Evolutionary conservation across 495 filamentous ascomycete genomes (phyloP).

Genomic region (Apiosordaria backusii): DNA sequence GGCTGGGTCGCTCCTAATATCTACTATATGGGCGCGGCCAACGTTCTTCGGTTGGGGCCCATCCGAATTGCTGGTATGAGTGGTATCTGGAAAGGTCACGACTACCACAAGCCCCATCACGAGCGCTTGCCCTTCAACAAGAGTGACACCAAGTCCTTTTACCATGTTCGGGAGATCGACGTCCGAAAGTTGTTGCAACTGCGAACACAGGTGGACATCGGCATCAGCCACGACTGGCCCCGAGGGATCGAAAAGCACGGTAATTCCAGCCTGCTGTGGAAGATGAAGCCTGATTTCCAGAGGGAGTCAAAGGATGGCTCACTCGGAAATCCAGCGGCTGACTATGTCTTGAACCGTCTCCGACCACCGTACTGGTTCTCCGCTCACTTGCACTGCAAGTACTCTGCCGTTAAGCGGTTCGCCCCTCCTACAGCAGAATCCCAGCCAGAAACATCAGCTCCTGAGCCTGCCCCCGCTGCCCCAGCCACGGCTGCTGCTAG

Average conservation of each 20-base stretch:
- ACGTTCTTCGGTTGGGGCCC: slow-evolving; percentile 75
- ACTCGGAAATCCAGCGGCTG: slow-evolving; percentile 74
- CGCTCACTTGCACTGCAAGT: slow-evolving; percentile 88
- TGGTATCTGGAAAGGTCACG: slow-evolving; percentile 86
- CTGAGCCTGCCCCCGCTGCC: slow-evolving; percentile 8
- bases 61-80: slow-evolving; percentile 86
- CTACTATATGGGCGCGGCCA: slow-evolving; percentile 91
- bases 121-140: slow-evolving; percentile 82
- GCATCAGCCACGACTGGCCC: slow-evolving; percentile 95
- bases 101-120: slow-evolving; percentile 75
- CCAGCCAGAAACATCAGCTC: not conserved
- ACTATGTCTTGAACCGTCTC: slow-evolving; percentile 72
- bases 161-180: slow-evolving; percentile 89
- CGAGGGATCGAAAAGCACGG: slow-evolving; percentile 72
- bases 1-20: slow-evolving; percentile 97
- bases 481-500: not conserved
- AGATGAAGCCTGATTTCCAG: slow-evolving; percentile 66
- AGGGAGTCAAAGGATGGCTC: slow-evolving; percentile 67
- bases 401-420: slow-evolving; percentile 67
- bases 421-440: slow-evolving; percentile 24
- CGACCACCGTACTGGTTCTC: slow-evolving; percentile 89
- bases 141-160: slow-evolving; percentile 70
- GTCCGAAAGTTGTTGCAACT: slow-evolving; percentile 84
- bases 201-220: slow-evolving; percentile 78
- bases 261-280: slow-evolving; percentile 58